These are phyloP conservation scores for Ogataea methylovora DNA, from an alignment of 805 yeast genomes.

Conservation along the genomic window DNA sequence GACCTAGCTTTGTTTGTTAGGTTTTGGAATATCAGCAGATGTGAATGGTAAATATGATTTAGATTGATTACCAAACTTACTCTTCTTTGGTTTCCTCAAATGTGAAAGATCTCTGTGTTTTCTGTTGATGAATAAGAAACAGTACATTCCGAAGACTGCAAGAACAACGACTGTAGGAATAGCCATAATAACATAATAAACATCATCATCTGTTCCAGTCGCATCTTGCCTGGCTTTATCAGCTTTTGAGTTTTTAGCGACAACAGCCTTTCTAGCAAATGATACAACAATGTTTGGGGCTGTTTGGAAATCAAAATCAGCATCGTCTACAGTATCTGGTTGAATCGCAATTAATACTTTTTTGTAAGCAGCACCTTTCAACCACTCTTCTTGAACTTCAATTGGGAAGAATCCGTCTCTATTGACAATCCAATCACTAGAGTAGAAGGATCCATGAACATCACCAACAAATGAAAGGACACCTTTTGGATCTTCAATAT, in stretches of 20 bases:
- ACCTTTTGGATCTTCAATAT: constrained; percentile 11
- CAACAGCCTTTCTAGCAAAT: constrained; percentile 44
- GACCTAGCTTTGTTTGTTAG: constrained; percentile 5
- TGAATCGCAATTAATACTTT: constrained; percentile 64
- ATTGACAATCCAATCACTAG: constrained; percentile 63
- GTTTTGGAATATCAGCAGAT: constrained; percentile 20
- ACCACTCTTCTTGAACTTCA: constrained; percentile 57
- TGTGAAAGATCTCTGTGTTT: constrained; percentile 46
- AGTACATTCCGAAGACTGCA: constrained; percentile 55
- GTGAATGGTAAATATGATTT: constrained; percentile 19
- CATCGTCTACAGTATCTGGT: constrained; percentile 59
- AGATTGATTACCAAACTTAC: constrained; percentile 26
- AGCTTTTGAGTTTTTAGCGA: constrained; percentile 36
- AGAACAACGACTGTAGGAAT: constrained; percentile 62
- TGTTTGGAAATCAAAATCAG: constrained; percentile 49
- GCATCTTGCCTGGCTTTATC: constrained; percentile 25
- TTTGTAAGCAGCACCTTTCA: constrained; percentile 43
- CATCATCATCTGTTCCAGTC: constrained; percentile 35
- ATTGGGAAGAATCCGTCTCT: constrained; percentile 59
- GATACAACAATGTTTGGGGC: constrained; percentile 34
- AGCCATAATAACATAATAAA: constrained; percentile 53
- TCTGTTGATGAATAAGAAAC: constrained; percentile 50
- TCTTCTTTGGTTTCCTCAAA: constrained; percentile 30
- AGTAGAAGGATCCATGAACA: constrained; percentile 40
- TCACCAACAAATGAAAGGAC: constrained; percentile 19